These are phyloP conservation scores for Rhizopogon vinicolor DNA, from an alignment of 768 basidiomycete genomes.

Conservation along the genomic window DNA sequence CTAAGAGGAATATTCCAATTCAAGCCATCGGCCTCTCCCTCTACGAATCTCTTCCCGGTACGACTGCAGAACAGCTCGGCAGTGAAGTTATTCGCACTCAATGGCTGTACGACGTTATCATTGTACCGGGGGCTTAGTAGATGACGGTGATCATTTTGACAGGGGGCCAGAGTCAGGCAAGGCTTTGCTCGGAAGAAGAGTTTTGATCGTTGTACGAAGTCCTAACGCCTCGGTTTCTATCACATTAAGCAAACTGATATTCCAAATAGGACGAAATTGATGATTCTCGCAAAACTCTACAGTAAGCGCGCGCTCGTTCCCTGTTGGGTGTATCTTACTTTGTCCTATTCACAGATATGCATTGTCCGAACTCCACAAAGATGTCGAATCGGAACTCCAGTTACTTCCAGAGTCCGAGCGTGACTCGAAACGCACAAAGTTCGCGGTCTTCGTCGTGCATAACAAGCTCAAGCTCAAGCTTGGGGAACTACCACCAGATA, in stretches of 20 bases:
- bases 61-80: conserved; percentile 69
- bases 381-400: conserved; percentile 71
- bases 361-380: conserved; percentile 81
- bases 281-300: conserved; percentile 83
- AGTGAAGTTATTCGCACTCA: conserved; percentile 90
- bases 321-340: conserved; percentile 1
- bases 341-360: conserved; percentile 61
- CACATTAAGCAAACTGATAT: conserved; percentile 9
- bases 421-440: conserved; percentile 70
- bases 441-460: conserved; percentile 92
- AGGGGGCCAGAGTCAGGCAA: conserved; percentile 66
- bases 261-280: conserved; percentile 74
- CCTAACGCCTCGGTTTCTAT: conserved; percentile 2
- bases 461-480: conserved; percentile 90
- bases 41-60: conserved; percentile 84
- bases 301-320: conserved; percentile 42
- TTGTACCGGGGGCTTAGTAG: conserved; percentile 1
- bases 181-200: conserved; percentile 72
- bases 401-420: conserved; percentile 68
- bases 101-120: conserved; percentile 69
- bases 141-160: conserved; percentile 2
- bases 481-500: conserved; percentile 63
- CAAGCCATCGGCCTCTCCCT: conserved; percentile 95
- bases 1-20: conserved; percentile 81
- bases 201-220: conserved; percentile 72